These are phyloP conservation scores for Zostera marina DNA, from an alignment of 116 monocot species.

Conservation along the genomic window DNA sequence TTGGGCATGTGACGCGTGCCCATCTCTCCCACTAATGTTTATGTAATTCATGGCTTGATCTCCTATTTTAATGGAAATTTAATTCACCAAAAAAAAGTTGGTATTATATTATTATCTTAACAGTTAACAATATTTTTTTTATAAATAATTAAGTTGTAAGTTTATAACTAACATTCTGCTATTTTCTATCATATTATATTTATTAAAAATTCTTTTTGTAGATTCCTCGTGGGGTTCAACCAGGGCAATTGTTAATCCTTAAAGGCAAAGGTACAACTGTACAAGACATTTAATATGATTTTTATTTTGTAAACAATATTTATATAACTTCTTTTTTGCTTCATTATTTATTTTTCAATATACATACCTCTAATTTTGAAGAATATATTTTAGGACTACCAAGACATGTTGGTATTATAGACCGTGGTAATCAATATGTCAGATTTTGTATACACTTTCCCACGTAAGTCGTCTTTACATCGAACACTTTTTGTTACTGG, in stretches of 20 bases:
- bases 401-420: conserved; percentile 37
- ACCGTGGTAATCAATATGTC: conserved; percentile 80
- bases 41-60: too few species aligned
- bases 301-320: too few species aligned
- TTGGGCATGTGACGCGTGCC: too few species aligned
- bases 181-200: neutral
- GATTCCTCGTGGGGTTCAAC: conserved; percentile 94
- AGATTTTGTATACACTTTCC: conserved; percentile 73
- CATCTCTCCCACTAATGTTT: too few species aligned
- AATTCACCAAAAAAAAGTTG: too few species aligned
- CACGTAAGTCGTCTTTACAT: conserved; percentile 26
- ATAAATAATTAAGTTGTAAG: too few species aligned
- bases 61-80: too few species aligned
- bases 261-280: conserved; percentile 95
- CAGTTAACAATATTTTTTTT: too few species aligned
- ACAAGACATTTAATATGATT: conserved; percentile 1
- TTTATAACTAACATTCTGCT: neutral
- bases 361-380: neutral
- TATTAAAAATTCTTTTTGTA: conserved; percentile 7
- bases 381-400: conserved; percentile 47
- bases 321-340: neutral
- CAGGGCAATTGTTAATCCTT: conserved; percentile 58
- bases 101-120: too few species aligned
- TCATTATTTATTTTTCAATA: neutral
- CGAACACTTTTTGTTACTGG: neutral